A percentile compares a stretch with the other conserved stretches of the same genome.
phyloP scores from a whole-genome alignment of 768 basidiomycete genomes.

The Amanita rubescens region DNA sequence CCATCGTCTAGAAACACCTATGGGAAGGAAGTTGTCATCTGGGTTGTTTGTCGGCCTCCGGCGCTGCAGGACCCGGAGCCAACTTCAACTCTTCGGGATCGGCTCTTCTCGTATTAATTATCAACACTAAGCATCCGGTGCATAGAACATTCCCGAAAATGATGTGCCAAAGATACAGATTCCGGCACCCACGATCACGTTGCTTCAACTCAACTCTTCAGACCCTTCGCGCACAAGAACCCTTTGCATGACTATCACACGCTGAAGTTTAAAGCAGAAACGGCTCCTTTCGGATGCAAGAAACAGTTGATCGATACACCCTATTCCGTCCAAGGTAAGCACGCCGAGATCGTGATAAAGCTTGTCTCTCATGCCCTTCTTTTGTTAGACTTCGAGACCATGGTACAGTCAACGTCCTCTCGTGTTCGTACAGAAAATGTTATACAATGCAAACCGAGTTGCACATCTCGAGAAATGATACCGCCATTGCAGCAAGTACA shows the following conservation, averaged over 20 bases:
- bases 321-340: conserved; percentile 3
- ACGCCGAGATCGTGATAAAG: neutral
- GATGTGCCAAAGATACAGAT: neutral
- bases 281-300: neutral
- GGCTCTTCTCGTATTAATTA: neutral
- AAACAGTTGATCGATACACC: conserved; percentile 5
- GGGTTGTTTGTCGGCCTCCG: neutral
- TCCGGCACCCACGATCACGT: neutral
- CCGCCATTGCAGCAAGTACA: no score
- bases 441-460: no score
- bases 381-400: neutral
- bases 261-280: neutral
- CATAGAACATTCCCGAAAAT: neutral
- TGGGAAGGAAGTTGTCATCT: neutral
- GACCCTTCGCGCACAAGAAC: neutral
- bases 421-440: no score
- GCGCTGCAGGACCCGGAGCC: neutral
- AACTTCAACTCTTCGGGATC: neutral
- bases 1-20: neutral
- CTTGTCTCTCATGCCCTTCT: neutral
- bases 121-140: neutral
- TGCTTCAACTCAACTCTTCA: neutral
- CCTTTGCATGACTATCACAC: neutral
- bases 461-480: no score
- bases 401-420: no score